These are phyloP conservation scores for Trypanosoma cruzi DNA, from an alignment of 208 protist species.

Conservation along the genomic window DNA sequence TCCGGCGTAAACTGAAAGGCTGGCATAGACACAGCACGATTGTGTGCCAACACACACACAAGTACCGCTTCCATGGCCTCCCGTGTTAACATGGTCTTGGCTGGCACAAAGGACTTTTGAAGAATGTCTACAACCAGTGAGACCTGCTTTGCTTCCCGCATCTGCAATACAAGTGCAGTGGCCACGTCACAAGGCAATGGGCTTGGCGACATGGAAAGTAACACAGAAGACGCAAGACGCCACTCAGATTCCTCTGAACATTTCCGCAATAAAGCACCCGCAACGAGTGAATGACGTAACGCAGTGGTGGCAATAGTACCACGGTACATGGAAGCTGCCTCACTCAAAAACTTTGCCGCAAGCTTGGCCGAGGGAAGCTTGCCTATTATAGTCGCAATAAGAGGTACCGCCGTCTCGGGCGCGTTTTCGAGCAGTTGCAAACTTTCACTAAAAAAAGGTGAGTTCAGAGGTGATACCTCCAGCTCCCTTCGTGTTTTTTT, in stretches of 20 bases:
- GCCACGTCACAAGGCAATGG: constrained; percentile 58
- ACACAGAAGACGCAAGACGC: constrained; percentile 39
- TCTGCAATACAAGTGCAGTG: constrained; percentile 55
- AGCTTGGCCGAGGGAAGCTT: constrained; percentile 59
- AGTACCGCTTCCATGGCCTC: constrained; percentile 61
- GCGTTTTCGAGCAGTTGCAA: constrained; percentile 45
- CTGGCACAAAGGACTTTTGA: constrained; percentile 70
- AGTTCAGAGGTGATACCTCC: constrained; percentile 4
- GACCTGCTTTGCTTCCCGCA: constrained; percentile 53
- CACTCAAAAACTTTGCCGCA: constrained; percentile 46
- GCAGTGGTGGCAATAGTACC: constrained; percentile 9
- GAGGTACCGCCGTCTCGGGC: constrained; percentile 43
- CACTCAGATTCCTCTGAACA: constrained; percentile 46
- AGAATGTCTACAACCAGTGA: constrained; percentile 63
- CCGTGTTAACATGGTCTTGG: constrained; percentile 36
- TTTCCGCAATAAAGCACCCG: constrained; percentile 61
- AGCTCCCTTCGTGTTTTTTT: neutral
- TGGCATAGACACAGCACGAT: constrained; percentile 28
- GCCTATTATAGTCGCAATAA: constrained; percentile 62
- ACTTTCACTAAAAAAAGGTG: constrained; percentile 14
- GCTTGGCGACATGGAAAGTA: constrained; percentile 39
- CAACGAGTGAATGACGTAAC: constrained; percentile 56
- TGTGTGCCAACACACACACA: constrained; percentile 69
- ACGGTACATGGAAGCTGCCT: constrained; percentile 19
- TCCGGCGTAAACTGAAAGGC: neutral